Base-by-base conservation (phyloP, 768 basidiomycete species). In the Boletus tylopilopsis region DNA sequence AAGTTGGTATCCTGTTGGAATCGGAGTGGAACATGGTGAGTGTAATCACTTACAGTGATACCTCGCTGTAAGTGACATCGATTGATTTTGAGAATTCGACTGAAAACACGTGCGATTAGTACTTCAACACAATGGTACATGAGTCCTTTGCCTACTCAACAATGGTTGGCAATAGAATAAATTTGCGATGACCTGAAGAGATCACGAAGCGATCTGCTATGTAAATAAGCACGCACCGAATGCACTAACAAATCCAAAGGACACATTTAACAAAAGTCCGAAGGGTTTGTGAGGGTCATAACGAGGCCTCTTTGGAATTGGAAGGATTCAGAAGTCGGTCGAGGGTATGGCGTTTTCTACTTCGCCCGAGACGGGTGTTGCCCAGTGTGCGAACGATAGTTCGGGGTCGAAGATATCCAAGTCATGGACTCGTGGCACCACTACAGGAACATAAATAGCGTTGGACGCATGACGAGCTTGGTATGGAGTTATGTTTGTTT, bases 111-210 rank as follows among this genome's bases (percentile, higher is more conserved):
- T 16, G 15, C 21, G 29, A 34, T 36, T 29, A 55, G 38, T 23
- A 44, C 16, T 16, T 25, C 11, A 10, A 37, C 10, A 11, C 39
- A 33, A 21, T 12, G 12, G 13, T 11, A 4, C 11, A 12, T 9
- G 10, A 23, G 18, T 2, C 0, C 15, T 54, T 29, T 53, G 70
- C 76, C 54, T 63, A 81, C 89, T 87, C 13, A 91, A 68, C 57
- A 93, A 63, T 0, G 90, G 90, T 69, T 90, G 87, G 53, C 84
- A 87, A 56, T 91, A 93, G 61, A 91, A 92, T 40, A 92, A 63
- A 60, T 92, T 92, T n/a, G 81, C 77, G 13, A 82, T 82, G 36
- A 71, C 84, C 85, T 16, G 7, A 30, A 3, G 27, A 34, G 12
- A 13, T 62, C n/a, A 54, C n/a, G 19, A 16, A 27, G 25, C 7